Evolutionary conservation across 495 filamentous ascomycete genomes (phyloP), one percentile per base, ranked within the genome.

Genomic region (Aspergillus funiculosus): DNA sequence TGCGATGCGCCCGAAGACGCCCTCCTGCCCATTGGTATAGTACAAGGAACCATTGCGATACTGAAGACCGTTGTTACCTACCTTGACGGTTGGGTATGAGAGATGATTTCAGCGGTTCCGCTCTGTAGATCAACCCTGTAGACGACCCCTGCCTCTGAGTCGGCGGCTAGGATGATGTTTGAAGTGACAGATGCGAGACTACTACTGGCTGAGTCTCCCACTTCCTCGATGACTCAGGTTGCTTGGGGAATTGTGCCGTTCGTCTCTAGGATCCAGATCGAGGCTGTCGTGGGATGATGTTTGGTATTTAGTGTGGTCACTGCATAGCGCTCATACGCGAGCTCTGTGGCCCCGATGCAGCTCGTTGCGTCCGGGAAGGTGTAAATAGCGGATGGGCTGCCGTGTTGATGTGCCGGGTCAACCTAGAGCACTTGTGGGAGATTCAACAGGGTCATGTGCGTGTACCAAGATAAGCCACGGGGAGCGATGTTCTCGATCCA

Each of bases 361-460:
- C 28, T 24, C 2, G 5, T 31, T 14, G 26, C 13, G 27, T 43
- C 41, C 3, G 41, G 41, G 28, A 43, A 43, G 2, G 26, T 31
- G 27, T 43, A 22, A n/a, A 34, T 29, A 7, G 41, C 17, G 19
- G 3, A 5, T 2, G 41, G 41, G 41, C 27, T 15, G 13, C 41
- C 39, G 17, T 43, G 41, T 17, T 43, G 41, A 21, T 43, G 41
- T 28, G 28, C 18, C 4, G 41, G n/a, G 18, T 43, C 41, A 18
- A 43, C 41, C 19, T 30, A 3, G 9, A 32, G 26, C 15, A 43
- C 27, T 5, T 19, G 11, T 5, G 41, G 41, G 14, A 14, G n/a
- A 21, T 43, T 28, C 27, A 21, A 19, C 9, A 14, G 27, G 2
- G 41, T 22, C 13, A 43, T 9, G 24, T 21, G 25, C 9, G 26